These are phyloP conservation scores for Alnus rubra DNA, from an alignment of 306 rosid species.

Conservation along the genomic window DNA sequence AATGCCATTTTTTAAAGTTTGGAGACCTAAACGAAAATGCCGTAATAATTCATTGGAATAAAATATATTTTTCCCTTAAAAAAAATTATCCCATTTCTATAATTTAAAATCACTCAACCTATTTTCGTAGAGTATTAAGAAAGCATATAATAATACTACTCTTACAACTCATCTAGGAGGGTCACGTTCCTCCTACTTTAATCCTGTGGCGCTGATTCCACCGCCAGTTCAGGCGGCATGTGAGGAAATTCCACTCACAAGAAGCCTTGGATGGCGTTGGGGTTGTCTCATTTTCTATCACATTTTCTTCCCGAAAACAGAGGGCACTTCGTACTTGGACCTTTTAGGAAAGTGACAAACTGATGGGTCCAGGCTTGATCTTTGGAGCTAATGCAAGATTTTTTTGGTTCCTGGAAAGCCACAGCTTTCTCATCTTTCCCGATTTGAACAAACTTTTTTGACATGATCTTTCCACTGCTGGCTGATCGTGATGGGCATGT, in stretches of 20 bases:
- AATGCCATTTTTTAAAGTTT: too few species aligned
- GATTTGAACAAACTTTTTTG: not conserved
- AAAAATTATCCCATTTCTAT: too few species aligned
- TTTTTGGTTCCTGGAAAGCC: not conserved
- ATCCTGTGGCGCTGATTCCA: not conserved
- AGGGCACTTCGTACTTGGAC: not conserved
- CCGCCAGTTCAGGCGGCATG: constrained; percentile 1
- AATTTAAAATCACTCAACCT: not conserved
- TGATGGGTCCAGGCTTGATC: not conserved
- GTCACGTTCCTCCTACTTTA: not conserved
- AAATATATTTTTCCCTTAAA: too few species aligned
- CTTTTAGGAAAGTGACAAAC: not conserved
- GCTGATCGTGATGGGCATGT: not conserved
- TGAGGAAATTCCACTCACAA: not conserved
- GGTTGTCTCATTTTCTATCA: not conserved
- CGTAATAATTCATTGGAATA: too few species aligned
- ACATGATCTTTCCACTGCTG: not conserved
- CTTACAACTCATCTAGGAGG: not conserved
- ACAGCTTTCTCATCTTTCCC: not conserved
- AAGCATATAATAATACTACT: not conserved
- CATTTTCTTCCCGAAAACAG: not conserved
- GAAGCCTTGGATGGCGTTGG: not conserved
- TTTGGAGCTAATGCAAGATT: not conserved
- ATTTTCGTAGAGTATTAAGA: not conserved
- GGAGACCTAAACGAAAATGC: too few species aligned